Evolutionary conservation across 768 basidiomycete species (phyloP).

Genomic region (Collybia mongolica): DNA sequence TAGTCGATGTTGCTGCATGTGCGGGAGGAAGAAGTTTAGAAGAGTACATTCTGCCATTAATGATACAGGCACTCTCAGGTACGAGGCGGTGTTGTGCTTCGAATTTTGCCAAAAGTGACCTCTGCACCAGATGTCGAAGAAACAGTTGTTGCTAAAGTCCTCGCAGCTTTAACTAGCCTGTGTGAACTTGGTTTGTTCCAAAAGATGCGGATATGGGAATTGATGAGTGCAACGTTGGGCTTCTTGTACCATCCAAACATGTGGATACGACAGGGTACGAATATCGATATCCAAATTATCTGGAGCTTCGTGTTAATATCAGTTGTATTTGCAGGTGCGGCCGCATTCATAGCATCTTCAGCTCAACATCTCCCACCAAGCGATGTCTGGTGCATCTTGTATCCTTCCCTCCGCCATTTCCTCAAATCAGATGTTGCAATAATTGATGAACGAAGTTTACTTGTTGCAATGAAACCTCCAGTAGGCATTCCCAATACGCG

Average conservation of each 20-base stretch:
- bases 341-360: conserved; percentile 85
- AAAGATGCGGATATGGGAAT: conserved; percentile 96
- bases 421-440: conserved; percentile 78
- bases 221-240: conserved; percentile 84
- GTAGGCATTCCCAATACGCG: conserved; percentile 44
- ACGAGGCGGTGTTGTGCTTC: conserved; percentile 15
- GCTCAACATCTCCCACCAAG: conserved; percentile 79
- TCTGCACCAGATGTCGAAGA: conserved; percentile 81
- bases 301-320: conserved; percentile 2
- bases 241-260: conserved; percentile 94
- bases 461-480: conserved; percentile 74
- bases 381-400: conserved; percentile 97
- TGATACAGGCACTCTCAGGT: conserved; percentile 96
- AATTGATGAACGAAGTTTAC: conserved; percentile 72
- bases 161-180: conserved; percentile 84
- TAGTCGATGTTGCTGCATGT: conserved; percentile 93
- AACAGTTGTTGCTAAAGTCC: conserved; percentile 86
- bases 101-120: neutral
- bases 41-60: conserved; percentile 94
- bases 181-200: conserved; percentile 89
- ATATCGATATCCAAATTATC: neutral
- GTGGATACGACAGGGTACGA: conserved; percentile 92
- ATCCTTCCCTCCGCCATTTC: conserved; percentile 85
- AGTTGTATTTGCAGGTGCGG: conserved; percentile 56
- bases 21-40: conserved; percentile 90